These are phyloP conservation scores for Hypoxylon rubiginosum DNA, from an alignment of 2,329 filamentous ascomycete genomes.

Conservation along the genomic window DNA sequence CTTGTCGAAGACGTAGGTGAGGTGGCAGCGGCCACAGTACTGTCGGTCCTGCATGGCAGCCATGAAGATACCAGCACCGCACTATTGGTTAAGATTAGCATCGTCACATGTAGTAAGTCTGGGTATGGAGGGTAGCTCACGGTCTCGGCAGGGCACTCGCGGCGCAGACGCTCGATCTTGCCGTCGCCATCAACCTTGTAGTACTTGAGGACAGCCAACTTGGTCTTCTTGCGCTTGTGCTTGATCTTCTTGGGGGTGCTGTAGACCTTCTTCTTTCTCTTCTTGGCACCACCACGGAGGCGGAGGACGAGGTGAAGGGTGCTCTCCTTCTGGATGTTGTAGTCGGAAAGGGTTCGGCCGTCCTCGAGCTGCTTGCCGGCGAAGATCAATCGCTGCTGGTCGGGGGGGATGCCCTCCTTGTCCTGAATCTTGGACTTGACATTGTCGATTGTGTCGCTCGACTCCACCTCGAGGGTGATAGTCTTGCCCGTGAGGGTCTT, in stretches of 20 bases:
- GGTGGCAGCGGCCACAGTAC: conserved; percentile 86
- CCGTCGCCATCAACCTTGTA: conserved; percentile 99
- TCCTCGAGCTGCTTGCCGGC: conserved; percentile 99
- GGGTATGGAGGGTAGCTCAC: conserved; percentile 66
- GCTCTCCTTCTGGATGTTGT: conserved; percentile 99
- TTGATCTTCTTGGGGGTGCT: conserved; percentile 99
- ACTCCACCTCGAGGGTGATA: conserved; percentile 99
- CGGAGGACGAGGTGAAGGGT: conserved; percentile 98
- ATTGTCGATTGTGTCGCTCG: conserved; percentile 99
- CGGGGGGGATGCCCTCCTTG: conserved; percentile 99
- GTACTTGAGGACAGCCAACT: conserved; percentile 99
- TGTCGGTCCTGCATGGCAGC: conserved; percentile 99
- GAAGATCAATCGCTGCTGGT: conserved; percentile 99
- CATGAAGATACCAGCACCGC: conserved; percentile 99
- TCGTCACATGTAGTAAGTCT: neutral
- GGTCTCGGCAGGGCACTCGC: conserved; percentile 94
- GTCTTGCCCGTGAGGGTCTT: conserved; percentile 98
- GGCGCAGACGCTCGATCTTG: conserved; percentile 99
- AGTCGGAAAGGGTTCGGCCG: conserved; percentile 98
- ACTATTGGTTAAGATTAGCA: conserved; percentile 69
- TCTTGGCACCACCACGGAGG: conserved; percentile 98
- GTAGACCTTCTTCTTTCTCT: conserved; percentile 99
- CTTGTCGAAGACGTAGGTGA: conserved; percentile 81
- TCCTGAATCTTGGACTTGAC: conserved; percentile 99
- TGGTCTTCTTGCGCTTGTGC: conserved; percentile 99